Conservation (phyloP, 2,329 filamentous ascomycete genomes). For the Fusarium nelsonii region DNA sequence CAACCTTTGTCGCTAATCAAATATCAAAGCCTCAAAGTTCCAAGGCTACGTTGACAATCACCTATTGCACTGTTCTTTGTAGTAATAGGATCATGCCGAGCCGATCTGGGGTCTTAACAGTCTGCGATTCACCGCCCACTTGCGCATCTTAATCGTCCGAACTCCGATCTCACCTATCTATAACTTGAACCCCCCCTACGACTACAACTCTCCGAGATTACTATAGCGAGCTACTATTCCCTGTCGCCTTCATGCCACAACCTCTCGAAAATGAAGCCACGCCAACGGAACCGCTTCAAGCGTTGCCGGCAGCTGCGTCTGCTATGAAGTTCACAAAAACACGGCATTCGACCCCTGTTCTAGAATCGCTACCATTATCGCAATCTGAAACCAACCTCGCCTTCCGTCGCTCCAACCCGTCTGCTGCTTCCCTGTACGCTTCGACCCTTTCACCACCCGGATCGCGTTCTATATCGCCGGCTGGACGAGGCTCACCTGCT, state of each 20-base stretch:
- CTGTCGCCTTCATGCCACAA: constrained; percentile 73
- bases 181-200: constrained; percentile 12
- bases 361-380: constrained; percentile 60
- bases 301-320: constrained; percentile 75
- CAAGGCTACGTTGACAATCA: constrained; percentile 23
- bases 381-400: constrained; percentile 67
- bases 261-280: constrained; percentile 70
- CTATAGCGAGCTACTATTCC: constrained; percentile 23
- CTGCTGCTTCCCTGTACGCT: constrained; percentile 72
- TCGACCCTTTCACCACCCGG: constrained; percentile 76
- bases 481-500: constrained; percentile 69
- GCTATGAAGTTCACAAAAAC: constrained; percentile 70
- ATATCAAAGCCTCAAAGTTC: constrained; percentile 24
- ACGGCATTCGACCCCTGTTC: constrained; percentile 68
- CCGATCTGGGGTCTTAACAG: constrained; percentile 37
- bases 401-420: constrained; percentile 67
- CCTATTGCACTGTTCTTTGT: constrained; percentile 11
- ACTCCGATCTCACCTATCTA: constrained; percentile 17
- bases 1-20: constrained; percentile 38
- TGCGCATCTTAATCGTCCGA: constrained; percentile 45
- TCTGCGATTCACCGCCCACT: constrained; percentile 41
- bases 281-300: constrained; percentile 75
- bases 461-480: constrained; percentile 76
- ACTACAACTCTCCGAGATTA: constrained; percentile 24
- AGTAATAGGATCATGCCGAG: constrained; percentile 50